These are phyloP conservation scores for Aureobasidium sp. DNA, from an alignment of 2,329 filamentous ascomycete genomes.

Conservation along the genomic window DNA sequence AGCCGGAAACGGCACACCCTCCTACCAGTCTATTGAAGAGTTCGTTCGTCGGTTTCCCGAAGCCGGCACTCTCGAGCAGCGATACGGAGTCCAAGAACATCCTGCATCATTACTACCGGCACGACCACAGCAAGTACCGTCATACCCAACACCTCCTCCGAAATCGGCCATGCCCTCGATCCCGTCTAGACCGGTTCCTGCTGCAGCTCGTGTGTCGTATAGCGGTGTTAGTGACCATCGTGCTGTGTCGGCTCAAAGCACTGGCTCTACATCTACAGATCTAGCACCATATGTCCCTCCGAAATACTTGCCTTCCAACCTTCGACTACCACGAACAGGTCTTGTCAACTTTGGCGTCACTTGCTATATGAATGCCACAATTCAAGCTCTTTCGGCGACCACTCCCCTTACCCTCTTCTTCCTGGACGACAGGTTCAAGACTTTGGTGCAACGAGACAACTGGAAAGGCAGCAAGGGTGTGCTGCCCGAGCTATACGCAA, in stretches of 20 bases:
- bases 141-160: conserved; percentile 27
- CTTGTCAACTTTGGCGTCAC: conserved; percentile 74
- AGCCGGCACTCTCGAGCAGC: conserved; percentile 51
- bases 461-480: conserved; percentile 61
- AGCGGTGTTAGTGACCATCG: conserved; percentile 65
- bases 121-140: conserved; percentile 23
- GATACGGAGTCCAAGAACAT: conserved; percentile 33
- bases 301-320: conserved; percentile 36
- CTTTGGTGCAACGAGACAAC: conserved; percentile 51
- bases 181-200: conserved; percentile 53
- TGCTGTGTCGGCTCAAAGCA: conserved; percentile 24
- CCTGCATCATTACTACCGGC: conserved; percentile 28
- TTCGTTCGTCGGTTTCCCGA: conserved; percentile 78
- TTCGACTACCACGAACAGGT: conserved; percentile 58
- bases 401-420: conserved; percentile 56
- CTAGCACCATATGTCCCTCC: conserved; percentile 41
- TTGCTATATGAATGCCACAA: conserved; percentile 87
- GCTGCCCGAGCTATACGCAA: conserved; percentile 55
- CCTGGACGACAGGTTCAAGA: conserved; percentile 54
- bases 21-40: conserved; percentile 69
- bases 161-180: conserved; percentile 43
- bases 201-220: conserved; percentile 60
- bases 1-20: conserved; percentile 37
- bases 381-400: conserved; percentile 77
- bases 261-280: conserved; percentile 28